Evolutionary conservation across 129 eudicot species (phyloP).

Genomic region (Helianthus annuus): HanXRQr2.0-SUNRISE NC_035437.2:73854818-73855317

Average conservation of each 20-base stretch:
- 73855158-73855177: constrained; percentile 47
- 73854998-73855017: constrained; percentile 95
- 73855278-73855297: constrained; percentile 74
- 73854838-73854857: constrained; percentile 94
- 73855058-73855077: constrained; percentile 88
- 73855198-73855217: not conserved
- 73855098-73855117: constrained; percentile 99
- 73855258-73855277: constrained; percentile 85
- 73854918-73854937: constrained; percentile 71
- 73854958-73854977: constrained; percentile 49
- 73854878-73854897: constrained; percentile 98
- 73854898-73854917: constrained; percentile 97
- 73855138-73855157: constrained; percentile 96
- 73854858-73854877: constrained; percentile 97
- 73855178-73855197: not conserved
- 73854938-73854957: constrained; percentile 45
- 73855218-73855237: not conserved
- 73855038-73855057: constrained; percentile 89
- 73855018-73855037: constrained; percentile 92
- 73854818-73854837: constrained; percentile 83
- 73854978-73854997: constrained; percentile 65
- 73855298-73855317: constrained; percentile 99
- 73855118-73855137: constrained; percentile 97
- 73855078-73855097: constrained; percentile 96
- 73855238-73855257: constrained; percentile 99